phyloP scores from a whole-genome alignment of 176 grass and related monocot genomes.

The Dactylis glomerata region DNA sequence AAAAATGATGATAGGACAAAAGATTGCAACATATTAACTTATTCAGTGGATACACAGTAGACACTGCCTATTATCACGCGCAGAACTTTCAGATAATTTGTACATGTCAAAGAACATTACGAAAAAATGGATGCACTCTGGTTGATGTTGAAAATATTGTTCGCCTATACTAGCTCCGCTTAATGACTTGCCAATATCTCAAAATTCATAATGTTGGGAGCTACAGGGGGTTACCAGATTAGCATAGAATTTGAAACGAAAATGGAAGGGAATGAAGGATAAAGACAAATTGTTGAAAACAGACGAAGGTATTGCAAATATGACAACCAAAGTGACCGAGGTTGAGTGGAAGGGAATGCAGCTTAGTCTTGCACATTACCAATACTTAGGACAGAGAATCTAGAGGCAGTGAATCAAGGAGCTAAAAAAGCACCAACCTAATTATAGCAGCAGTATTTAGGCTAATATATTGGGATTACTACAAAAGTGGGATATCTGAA shows the following conservation, averaged over 20 bases:
- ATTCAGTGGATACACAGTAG: background rate
- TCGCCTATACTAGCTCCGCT: background rate
- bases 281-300: background rate
- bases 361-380: background rate
- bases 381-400: too few species aligned
- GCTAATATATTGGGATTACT: background rate
- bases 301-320: background rate
- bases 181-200: slow-evolving; percentile 2
- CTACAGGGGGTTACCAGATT: background rate
- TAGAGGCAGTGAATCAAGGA: too few species aligned
- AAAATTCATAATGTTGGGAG: too few species aligned
- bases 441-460: background rate
- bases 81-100: background rate
- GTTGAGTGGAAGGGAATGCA: background rate
- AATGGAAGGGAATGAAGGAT: background rate
- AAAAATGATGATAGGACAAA: background rate
- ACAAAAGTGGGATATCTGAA: background rate
- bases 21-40: background rate
- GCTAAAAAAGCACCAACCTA: too few species aligned
- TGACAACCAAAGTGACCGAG: slow-evolving; percentile 5
- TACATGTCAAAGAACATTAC: background rate
- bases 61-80: background rate
- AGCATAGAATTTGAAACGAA: background rate
- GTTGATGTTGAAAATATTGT: background rate
- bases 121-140: slow-evolving; percentile 2